Evolutionary conservation across 805 yeast genomes (phyloP), one percentile per base, ranked within the genome.

Genomic region (Saccharomycopsis fodiens): DNA sequence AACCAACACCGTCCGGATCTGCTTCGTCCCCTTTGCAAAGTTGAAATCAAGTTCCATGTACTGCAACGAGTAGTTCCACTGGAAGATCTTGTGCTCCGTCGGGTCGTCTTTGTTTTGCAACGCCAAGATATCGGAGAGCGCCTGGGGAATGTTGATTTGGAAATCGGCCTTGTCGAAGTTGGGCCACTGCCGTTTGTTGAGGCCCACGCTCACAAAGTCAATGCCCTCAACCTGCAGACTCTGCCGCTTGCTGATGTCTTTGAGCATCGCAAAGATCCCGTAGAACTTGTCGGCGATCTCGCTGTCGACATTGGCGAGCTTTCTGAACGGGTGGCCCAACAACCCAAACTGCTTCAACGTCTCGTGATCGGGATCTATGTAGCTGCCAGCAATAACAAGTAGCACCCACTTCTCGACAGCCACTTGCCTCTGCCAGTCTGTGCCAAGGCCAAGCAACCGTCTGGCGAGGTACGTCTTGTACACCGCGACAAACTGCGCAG

Each of bases 31-130:
- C 13, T 13, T 17, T 15, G 20, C n/a, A 3, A 46, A 19, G 17
- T 44, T 13, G 32, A 29, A 49, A 27, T 45, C 47, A 15, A 49
- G 41, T n/a, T 15, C 34, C n/a, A 49, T 30, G 38, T 42, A 49
- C n/a, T 44, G 44, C 15, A 46, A 30, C 2, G 50, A 34, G 21
- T 7, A 42, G 25, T 49, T 47, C 52, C 52, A 49, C 5, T 35
- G 27, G 17, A 49, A 25, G 5, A n/a, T 3, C n/a, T 42, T 45
- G 31, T 45, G 44, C 6, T 21, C 15, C 25, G 38, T 42, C 8
- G 40, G 13, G 8, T 17, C 7, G 17, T 15, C 40, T 29, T n/a
- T 5, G 17, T 21, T n/a, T n/a, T 36, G 22, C 12, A 17, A 7
- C 12, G 4, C 27, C 6, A 36, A n/a, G 15, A 19, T 17, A 5